Conservation (phyloP, 148 eudicot species). For the Rhododendron kiyosumense region DNA sequence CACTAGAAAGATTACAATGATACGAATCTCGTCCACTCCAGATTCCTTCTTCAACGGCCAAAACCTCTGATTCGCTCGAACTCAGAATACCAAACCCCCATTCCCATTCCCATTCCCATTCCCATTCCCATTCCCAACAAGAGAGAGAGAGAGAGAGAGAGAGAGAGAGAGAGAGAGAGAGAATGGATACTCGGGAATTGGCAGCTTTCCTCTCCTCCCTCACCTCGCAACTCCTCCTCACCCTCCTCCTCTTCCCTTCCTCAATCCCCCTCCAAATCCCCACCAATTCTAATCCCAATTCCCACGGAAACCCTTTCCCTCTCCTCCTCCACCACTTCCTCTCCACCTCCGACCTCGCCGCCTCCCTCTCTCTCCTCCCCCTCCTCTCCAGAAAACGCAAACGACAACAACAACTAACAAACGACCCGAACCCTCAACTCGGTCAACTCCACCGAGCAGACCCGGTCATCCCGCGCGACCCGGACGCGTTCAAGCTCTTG, state of each 20-base stretch:
- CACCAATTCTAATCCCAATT: slow-evolving; percentile 20
- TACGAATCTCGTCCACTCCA: background rate
- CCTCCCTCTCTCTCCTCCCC: slow-evolving; percentile 28
- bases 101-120: background rate
- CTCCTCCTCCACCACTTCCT: slow-evolving; percentile 37
- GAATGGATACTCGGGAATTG: slow-evolving; percentile 43
- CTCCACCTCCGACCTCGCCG: slow-evolving; percentile 40
- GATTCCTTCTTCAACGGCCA: background rate
- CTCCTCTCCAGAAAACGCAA: slow-evolving; percentile 45
- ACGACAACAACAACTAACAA: background rate
- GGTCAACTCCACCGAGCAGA: slow-evolving; percentile 27
- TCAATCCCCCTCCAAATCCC: slow-evolving; percentile 14
- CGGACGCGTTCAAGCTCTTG: slow-evolving; percentile 43
- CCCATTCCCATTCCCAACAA: background rate
- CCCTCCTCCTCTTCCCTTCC: slow-evolving; percentile 40
- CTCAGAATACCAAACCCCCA: background rate
- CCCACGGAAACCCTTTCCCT: slow-evolving; percentile 13
- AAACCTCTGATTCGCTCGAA: background rate
- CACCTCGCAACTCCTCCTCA: slow-evolving; percentile 45
- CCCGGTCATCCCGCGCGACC: slow-evolving; percentile 32
- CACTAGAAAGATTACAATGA: background rate
- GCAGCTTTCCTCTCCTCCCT: slow-evolving; percentile 69
- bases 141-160: background rate
- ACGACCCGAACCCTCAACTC: slow-evolving; percentile 13
- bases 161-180: background rate